Percentiles rank a stretch among this genome's conserved stretches.
Evolutionary conservation across 2,329 filamentous ascomycete species (phyloP).

Genomic region (Diaporthe citri): DNA sequence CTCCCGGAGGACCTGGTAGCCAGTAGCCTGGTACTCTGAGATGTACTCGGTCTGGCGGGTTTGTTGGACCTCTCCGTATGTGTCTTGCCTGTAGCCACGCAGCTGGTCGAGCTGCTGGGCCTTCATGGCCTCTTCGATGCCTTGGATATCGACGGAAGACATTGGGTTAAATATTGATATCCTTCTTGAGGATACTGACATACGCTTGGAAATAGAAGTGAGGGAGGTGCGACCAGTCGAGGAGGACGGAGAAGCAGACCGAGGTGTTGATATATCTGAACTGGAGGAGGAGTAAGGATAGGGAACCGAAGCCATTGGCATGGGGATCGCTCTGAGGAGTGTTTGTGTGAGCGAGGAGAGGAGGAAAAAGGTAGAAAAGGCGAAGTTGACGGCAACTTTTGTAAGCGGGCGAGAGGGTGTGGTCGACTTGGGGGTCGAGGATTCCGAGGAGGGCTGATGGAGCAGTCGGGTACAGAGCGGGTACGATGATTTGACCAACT

Average conservation of each 20-base stretch:
- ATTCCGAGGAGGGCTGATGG: constrained; percentile 33
- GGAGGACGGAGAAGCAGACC: constrained; percentile 64
- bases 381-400: constrained; percentile 33
- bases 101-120: constrained; percentile 71
- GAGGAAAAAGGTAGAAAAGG: constrained; percentile 33
- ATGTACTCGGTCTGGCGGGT: constrained; percentile 66
- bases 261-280: constrained; percentile 67
- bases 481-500: constrained; percentile 33
- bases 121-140: constrained; percentile 72
- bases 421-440: constrained; percentile 18
- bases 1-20: constrained; percentile 72
- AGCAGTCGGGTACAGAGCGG: constrained; percentile 32
- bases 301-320: constrained; percentile 59
- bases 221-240: constrained; percentile 63
- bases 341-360: constrained; percentile 41
- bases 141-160: constrained; percentile 67
- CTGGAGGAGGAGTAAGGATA: constrained; percentile 60
- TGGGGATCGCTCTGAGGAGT: constrained; percentile 44
- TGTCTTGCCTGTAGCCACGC: constrained; percentile 69
- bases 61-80: constrained; percentile 69
- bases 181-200: constrained; percentile 64
- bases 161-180: constrained; percentile 67
- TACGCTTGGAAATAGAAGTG: constrained; percentile 65
- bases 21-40: constrained; percentile 59
- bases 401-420: constrained; percentile 24